Evolutionary conservation across 1,139 yeast species (phyloP).

Genomic region (Keqinozyma sinolaborantium): DNA sequence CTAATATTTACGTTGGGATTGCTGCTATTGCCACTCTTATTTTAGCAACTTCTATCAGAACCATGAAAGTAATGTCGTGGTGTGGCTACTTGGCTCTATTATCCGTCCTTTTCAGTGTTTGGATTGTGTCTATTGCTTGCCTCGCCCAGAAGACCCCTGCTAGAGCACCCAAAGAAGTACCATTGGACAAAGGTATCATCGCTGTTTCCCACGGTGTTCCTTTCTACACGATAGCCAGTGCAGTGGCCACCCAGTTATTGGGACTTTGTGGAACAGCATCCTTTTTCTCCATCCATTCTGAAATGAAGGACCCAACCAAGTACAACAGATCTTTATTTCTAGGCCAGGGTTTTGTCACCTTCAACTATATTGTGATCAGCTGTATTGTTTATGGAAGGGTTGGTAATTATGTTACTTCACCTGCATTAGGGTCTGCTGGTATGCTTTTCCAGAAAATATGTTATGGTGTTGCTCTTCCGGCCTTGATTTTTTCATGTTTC

Average conservation of each 20-base stretch:
- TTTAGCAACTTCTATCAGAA: conserved; percentile 7
- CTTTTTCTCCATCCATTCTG: conserved; percentile 10
- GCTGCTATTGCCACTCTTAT: conserved; percentile 7
- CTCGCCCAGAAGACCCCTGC: conserved; percentile 8
- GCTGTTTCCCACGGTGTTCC: conserved; percentile 6
- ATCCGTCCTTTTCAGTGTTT: conserved; percentile 7
- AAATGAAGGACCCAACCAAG: conserved; percentile 8
- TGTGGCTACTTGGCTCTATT: conserved; percentile 8
- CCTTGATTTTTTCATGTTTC: conserved; percentile 8
- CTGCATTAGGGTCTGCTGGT: conserved; percentile 12
- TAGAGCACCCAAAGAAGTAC: conserved; percentile 6
- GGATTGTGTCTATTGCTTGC: conserved; percentile 12
- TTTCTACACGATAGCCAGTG: conserved; percentile 7
- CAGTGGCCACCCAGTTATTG: conserved; percentile 9
- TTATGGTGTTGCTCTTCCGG: conserved; percentile 10
- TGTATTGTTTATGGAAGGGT: conserved; percentile 9
- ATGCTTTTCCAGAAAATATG: conserved; percentile 7
- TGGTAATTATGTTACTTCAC: conserved; percentile 10
- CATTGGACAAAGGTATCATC: conserved; percentile 6
- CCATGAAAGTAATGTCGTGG: conserved; percentile 10
- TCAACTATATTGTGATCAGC: conserved; percentile 8
- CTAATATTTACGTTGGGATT: conserved; percentile 7
- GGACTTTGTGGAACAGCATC: conserved; percentile 10
- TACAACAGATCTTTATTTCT: conserved; percentile 7
- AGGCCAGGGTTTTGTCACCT: conserved; percentile 10